Percentiles rank a stretch among this genome's conserved stretches.
These are phyloP conservation scores for Talaromyces amestolkiae DNA, from an alignment of 2,329 filamentous ascomycete genomes.

Conservation along the genomic window DNA sequence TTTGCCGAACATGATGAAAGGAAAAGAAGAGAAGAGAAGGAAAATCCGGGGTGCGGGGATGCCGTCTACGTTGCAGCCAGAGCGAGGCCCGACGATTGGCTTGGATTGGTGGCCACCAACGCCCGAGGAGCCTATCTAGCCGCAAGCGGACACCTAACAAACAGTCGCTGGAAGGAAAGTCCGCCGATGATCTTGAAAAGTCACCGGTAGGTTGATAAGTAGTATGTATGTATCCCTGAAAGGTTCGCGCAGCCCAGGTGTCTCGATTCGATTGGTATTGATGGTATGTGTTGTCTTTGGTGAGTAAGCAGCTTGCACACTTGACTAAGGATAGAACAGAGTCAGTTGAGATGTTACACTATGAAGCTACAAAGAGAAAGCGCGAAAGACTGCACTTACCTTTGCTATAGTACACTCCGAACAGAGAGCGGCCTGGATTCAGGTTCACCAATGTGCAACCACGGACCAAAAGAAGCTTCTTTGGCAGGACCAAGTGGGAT, in stretches of 20 bases:
- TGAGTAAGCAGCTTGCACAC: neutral
- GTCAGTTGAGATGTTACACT: neutral
- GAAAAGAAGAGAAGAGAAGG: neutral
- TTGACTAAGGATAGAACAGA: neutral
- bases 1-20: slow-evolving; percentile 7
- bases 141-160: neutral
- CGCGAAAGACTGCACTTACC: neutral
- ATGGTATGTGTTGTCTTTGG: neutral
- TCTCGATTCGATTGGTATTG: too few relatives aligned
- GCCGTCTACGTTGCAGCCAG: neutral
- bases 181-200: neutral
- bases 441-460: slow-evolving; percentile 5
- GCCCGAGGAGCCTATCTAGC: neutral
- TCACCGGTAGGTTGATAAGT: neutral
- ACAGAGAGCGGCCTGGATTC: neutral
- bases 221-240: neutral
- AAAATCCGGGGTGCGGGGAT: slow-evolving; percentile 17
- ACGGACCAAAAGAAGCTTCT: slow-evolving; percentile 1
- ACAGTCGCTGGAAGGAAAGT: neutral
- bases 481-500: neutral
- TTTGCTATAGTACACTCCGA: neutral
- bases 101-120: slow-evolving; percentile 2
- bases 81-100: neutral
- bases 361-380: neutral
- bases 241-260: neutral